phyloP scores from a whole-genome alignment of 1,284 basidiomycete genomes.

The Amanita bisporigera region DNA sequence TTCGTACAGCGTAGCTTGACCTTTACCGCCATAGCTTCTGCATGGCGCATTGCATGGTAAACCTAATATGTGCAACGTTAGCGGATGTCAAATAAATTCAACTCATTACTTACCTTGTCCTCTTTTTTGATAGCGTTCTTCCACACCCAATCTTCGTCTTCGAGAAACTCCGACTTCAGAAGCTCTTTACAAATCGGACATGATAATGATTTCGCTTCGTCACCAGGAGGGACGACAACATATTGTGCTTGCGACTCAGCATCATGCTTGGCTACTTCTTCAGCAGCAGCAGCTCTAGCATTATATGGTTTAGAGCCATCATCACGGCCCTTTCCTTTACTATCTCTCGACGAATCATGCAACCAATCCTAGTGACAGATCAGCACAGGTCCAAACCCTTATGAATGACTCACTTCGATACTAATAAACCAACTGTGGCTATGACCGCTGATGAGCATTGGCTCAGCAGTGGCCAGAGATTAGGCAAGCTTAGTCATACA shows the following conservation, averaged over 20 bases:
- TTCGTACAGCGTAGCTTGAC: conserved; percentile 64
- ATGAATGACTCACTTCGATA: conserved; percentile 79
- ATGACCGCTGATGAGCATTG: too few relatives aligned
- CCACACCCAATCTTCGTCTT: conserved; percentile 99
- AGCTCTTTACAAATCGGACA: conserved; percentile 98
- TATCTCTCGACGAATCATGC: conserved; percentile 61
- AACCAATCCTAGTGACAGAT: conserved; percentile 79
- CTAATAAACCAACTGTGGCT: conserved; percentile 91
- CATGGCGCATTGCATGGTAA: conserved; percentile 92
- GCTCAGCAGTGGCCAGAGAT: too few relatives aligned
- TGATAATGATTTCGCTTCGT: conserved; percentile 78
- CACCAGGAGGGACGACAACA: conserved; percentile 87
- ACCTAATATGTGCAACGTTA: conserved; percentile 53
- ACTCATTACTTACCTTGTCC: conserved; percentile 68
- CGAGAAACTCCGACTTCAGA: conserved; percentile 91
- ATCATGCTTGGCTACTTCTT: conserved; percentile 69
- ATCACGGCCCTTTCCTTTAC: conserved; percentile 68
- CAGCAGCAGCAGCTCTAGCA: conserved; percentile 64
- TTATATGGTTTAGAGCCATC: conserved; percentile 56
- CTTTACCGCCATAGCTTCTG: conserved; percentile 73
- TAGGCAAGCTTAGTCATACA: too few relatives aligned
- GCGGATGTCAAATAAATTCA: background rate
- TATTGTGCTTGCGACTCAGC: conserved; percentile 77
- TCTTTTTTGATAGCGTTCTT: conserved; percentile 87
- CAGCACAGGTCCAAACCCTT: too few relatives aligned